Evolutionary conservation across 108 stramenopile genomes (phyloP).

Genomic region (Nannochloropsis gaditana): DNA sequence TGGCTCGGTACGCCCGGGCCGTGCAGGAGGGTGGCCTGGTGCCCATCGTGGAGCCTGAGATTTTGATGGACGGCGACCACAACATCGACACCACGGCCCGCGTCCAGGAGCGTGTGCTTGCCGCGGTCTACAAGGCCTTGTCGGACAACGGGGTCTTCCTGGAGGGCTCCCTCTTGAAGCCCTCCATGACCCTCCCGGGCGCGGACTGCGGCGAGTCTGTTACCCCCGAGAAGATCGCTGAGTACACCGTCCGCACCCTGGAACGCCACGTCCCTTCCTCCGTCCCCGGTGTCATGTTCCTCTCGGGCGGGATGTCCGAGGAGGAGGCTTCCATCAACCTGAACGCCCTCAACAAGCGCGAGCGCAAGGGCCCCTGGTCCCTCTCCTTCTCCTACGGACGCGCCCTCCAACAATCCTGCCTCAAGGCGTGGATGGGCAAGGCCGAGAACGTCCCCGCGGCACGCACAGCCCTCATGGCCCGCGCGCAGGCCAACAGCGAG

Average conservation of each 20-base stretch:
- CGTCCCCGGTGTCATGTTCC: constrained; percentile 73
- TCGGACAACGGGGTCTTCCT: constrained; percentile 77
- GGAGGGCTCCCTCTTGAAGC: constrained; percentile 77
- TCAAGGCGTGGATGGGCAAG: constrained; percentile 68
- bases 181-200: constrained; percentile 79
- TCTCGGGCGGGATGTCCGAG: constrained; percentile 78
- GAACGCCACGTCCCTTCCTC: constrained; percentile 74
- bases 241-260: constrained; percentile 67
- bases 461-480: constrained; percentile 56
- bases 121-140: constrained; percentile 70
- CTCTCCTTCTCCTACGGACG: constrained; percentile 74
- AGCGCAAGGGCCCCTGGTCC: constrained; percentile 61
- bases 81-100: constrained; percentile 56
- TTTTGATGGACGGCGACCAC: constrained; percentile 66
- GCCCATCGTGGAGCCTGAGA: constrained; percentile 91
- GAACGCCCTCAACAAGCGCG: constrained; percentile 68
- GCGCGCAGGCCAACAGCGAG: constrained; percentile 60
- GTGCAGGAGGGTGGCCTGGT: constrained; percentile 80
- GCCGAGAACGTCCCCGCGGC: constrained; percentile 58
- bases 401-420: constrained; percentile 72
- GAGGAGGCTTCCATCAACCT: constrained; percentile 71
- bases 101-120: constrained; percentile 58
- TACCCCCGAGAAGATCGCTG: constrained; percentile 69
- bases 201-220: constrained; percentile 59
- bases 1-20: constrained; percentile 81